A percentile compares a stretch with the other conserved stretches of the same genome.
Evolutionary conservation across 768 basidiomycete species (phyloP).

Genomic region (Polyporus arcularius): DNA sequence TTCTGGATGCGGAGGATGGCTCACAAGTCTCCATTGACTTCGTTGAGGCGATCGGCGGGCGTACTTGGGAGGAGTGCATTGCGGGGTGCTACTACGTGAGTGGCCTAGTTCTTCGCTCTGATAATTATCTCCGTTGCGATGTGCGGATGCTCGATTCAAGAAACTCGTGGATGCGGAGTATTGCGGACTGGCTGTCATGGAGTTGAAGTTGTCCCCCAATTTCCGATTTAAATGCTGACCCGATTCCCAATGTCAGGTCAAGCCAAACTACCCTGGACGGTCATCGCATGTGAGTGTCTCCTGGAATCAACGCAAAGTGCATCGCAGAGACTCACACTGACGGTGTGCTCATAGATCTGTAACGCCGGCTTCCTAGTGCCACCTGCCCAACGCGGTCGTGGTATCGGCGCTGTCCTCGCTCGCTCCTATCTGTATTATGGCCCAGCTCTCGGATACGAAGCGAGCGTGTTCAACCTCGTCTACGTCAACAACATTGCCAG

Average conservation of each 20-base stretch:
- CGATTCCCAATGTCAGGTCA: conserved; percentile 46
- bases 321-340: neutral
- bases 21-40: conserved; percentile 32
- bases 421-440: conserved; percentile 80
- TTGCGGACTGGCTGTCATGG: neutral
- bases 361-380: conserved; percentile 86
- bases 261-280: conserved; percentile 88
- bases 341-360: conserved; percentile 56
- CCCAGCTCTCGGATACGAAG: conserved; percentile 73
- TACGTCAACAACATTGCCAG: conserved; percentile 84
- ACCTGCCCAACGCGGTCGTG: conserved; percentile 62
- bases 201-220: conserved; percentile 8
- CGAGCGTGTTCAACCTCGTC: conserved; percentile 89
- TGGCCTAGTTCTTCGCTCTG: conserved; percentile 6
- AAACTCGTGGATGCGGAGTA: neutral
- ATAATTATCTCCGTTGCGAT: too few relatives aligned
- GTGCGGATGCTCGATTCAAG: neutral
- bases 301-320: neutral
- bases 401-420: conserved; percentile 73
- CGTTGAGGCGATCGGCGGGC: conserved; percentile 46
- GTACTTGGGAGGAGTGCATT: conserved; percentile 68
- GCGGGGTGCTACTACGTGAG: conserved; percentile 81
- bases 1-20: conserved; percentile 16
- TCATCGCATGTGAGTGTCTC: conserved; percentile 77
- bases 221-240: conserved; percentile 6